Conservation (phyloP, 2,329 filamentous ascomycete genomes). For the Aspergillus bombycis region DNA sequence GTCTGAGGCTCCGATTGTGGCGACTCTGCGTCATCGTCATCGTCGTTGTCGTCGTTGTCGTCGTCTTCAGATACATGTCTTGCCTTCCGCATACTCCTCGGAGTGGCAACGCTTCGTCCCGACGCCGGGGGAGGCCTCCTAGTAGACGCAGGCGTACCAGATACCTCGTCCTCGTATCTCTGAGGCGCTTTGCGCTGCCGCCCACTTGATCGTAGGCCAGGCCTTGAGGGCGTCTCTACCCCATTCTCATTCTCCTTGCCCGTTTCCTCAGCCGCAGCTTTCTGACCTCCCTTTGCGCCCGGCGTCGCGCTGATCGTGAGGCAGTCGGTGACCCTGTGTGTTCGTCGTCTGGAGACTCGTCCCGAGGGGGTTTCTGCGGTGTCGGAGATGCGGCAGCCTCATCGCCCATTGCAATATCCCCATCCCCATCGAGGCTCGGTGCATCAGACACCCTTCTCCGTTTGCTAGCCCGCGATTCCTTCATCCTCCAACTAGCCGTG, state of each 20-base stretch:
- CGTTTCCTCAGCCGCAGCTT: slow-evolving; percentile 12
- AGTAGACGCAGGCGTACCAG: slow-evolving; percentile 23
- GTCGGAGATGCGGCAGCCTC: slow-evolving; percentile 20
- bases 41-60: slow-evolving; percentile 8
- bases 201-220: slow-evolving; percentile 36
- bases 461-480: slow-evolving; percentile 38
- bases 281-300: slow-evolving; percentile 20
- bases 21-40: neutral
- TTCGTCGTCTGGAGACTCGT: slow-evolving; percentile 15
- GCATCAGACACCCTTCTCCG: slow-evolving; percentile 39
- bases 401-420: slow-evolving; percentile 35
- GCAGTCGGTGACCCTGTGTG: slow-evolving; percentile 19
- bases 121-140: slow-evolving; percentile 25
- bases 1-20: slow-evolving; percentile 11
- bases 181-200: slow-evolving; percentile 39
- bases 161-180: slow-evolving; percentile 34
- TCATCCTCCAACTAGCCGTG: slow-evolving; percentile 27
- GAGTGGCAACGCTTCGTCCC: slow-evolving; percentile 23
- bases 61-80: slow-evolving; percentile 26
- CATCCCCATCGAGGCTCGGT: slow-evolving; percentile 30
- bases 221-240: slow-evolving; percentile 27
- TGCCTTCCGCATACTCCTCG: slow-evolving; percentile 27
- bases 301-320: slow-evolving; percentile 29
- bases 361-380: slow-evolving; percentile 21
- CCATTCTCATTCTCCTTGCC: slow-evolving; percentile 14